phyloP scores from a whole-genome alignment of 1,284 basidiomycete genomes.

The Ustilago loliicola region DNA sequence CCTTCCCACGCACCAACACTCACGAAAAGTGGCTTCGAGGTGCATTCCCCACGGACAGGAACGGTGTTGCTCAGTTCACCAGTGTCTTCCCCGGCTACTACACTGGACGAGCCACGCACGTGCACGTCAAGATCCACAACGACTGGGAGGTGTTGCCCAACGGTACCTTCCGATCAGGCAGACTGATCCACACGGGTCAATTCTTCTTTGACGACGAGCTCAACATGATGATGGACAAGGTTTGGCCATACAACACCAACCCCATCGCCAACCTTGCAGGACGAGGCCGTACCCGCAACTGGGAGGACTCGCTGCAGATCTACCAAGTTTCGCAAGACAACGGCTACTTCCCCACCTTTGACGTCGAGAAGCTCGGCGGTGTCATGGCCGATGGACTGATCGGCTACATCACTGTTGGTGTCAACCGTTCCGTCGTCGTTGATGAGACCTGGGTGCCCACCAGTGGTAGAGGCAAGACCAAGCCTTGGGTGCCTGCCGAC shows the following conservation, averaged over 20 bases:
- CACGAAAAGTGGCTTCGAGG: slow-evolving; percentile 76
- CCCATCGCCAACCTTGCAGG: slow-evolving; percentile 68
- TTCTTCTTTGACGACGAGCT: slow-evolving; percentile 78
- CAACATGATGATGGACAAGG: slow-evolving; percentile 72
- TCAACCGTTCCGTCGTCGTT: slow-evolving; percentile 63
- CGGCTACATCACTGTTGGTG: slow-evolving; percentile 72
- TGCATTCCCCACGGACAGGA: slow-evolving; percentile 78
- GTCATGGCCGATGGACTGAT: slow-evolving; percentile 72
- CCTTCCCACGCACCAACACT: slow-evolving; percentile 71
- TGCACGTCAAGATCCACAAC: slow-evolving; percentile 71
- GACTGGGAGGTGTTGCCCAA: slow-evolving; percentile 71
- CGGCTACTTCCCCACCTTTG: slow-evolving; percentile 71
- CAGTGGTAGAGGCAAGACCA: slow-evolving; percentile 48
- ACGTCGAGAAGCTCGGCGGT: slow-evolving; percentile 71
- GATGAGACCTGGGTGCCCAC: slow-evolving; percentile 57
- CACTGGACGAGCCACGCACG: slow-evolving; percentile 73
- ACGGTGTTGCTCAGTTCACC: slow-evolving; percentile 78
- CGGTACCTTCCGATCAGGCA: slow-evolving; percentile 72
- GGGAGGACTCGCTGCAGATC: slow-evolving; percentile 72
- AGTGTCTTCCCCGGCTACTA: slow-evolving; percentile 79
- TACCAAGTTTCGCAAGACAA: slow-evolving; percentile 71
- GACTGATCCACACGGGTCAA: slow-evolving; percentile 75
- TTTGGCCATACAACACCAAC: slow-evolving; percentile 71
- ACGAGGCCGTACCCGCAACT: slow-evolving; percentile 72
- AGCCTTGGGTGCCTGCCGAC: slow-evolving; percentile 35